Base-by-base conservation (phyloP, 2,329 filamentous ascomycete genomes). In the Ophiostoma himal-ulmi region DNA sequence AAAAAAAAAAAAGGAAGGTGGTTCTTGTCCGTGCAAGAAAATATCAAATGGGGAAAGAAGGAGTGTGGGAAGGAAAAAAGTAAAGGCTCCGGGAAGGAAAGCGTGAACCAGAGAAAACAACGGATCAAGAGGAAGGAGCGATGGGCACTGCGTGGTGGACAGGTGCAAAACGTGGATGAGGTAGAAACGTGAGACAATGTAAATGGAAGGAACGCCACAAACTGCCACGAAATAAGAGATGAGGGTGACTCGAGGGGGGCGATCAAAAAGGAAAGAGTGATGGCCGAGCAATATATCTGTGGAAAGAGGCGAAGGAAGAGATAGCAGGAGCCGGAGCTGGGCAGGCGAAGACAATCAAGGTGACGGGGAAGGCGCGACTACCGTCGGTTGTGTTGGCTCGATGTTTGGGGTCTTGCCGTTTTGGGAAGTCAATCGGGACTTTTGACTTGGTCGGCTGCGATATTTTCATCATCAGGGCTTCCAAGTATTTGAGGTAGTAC, bases 171-270 rank as follows among this genome's bases (percentile, higher is more conserved):
- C 52, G 52, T 57, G 52, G n/a, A 26, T 11, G 10, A 57, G 52
- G 52, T 48, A 39, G 44, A 20, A 26, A 26, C 14, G 57, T 34
- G 22, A 62, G 57, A 62, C 57, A 62, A 34, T 13, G 26, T 62
- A 62, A 34, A 62, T 30, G 57, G 57, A 62, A 62, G 57, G 57
- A 62, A 34, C 57, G 57, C 26, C 57, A 57, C 52, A 57, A 57
- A 20, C 44, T 20, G 44, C 44, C 44, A 48, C 44, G 44, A 48
- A 48, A 48, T 48, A 17, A 48, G 17, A 48, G 17, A 48, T 48
- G 44, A 48, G 44, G 44, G 14, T 6, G 44, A 48, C 44, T 44
- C 41, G 41, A 44, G 44, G 11, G 44, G 17, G 17, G 8, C 52
- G 52, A 26, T 22, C 52, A 7, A 22, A 14, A 22, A 22, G 26